Percentiles rank a stretch among this genome's conserved stretches.
Evolutionary conservation across 2,329 filamentous ascomycete species (phyloP).

Genomic region (Cladophialophora yegresii): DNA sequence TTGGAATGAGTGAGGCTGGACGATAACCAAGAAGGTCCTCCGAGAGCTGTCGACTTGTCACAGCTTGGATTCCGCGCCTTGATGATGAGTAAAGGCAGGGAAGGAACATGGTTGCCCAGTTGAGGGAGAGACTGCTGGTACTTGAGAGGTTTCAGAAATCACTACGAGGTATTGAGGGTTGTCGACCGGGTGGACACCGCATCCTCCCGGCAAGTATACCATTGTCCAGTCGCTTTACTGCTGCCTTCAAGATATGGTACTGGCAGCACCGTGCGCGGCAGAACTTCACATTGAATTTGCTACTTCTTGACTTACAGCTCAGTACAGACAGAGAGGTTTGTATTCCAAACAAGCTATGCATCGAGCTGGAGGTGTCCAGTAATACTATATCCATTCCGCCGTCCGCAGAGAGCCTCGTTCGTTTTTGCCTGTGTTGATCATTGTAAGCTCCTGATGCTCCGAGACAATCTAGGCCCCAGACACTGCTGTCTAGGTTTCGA

Average conservation of each 20-base stretch:
- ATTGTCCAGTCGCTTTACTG: background rate
- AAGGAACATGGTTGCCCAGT: background rate
- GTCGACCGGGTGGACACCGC: background rate
- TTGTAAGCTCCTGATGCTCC: background rate
- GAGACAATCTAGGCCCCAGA: background rate
- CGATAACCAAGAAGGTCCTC: background rate
- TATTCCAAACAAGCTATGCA: background rate
- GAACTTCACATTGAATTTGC: background rate
- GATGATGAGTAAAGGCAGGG: background rate
- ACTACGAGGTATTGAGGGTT: background rate
- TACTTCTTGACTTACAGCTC: background rate
- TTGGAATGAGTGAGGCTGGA: too few relatives aligned
- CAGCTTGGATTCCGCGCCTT: background rate
- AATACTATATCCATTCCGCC: background rate
- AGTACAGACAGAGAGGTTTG: background rate
- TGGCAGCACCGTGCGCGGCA: background rate
- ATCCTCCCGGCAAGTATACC: too few relatives aligned
- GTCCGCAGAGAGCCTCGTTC: background rate
- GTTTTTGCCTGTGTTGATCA: background rate
- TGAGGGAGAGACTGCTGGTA: background rate
- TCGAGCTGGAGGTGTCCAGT: background rate
- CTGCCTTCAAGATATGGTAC: background rate
- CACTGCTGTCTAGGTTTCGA: background rate
- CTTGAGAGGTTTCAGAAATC: background rate
- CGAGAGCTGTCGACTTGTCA: background rate